phyloP scores from a whole-genome alignment of 164 flowering plant genomes.

The Vitis cinerea region DNA sequence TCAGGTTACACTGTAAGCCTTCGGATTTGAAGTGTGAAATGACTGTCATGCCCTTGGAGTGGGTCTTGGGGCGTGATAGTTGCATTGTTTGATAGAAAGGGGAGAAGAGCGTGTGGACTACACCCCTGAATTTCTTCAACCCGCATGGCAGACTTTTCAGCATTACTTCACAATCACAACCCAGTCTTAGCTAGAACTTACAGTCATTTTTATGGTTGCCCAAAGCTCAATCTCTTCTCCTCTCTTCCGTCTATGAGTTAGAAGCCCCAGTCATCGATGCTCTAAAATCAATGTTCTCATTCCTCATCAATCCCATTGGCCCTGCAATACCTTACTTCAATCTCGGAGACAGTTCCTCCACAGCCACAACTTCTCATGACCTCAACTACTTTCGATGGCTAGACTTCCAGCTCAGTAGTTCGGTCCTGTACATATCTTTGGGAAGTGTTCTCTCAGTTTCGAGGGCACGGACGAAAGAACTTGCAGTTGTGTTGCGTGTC shows the following conservation, averaged over 20 bases:
- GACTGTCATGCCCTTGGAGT: too few species aligned
- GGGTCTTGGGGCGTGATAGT: too few species aligned
- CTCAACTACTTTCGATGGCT: slow-evolving; percentile 38
- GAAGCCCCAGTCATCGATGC: slow-evolving; percentile 35
- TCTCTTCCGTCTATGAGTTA: slow-evolving; percentile 45
- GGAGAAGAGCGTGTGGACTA: slow-evolving; percentile 41
- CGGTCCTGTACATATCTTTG: slow-evolving; percentile 43
- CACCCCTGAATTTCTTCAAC: slow-evolving; percentile 43
- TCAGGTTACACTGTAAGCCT: too few species aligned
- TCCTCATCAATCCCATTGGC: slow-evolving; percentile 44
- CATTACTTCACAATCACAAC: slow-evolving; percentile 11
- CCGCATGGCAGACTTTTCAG: slow-evolving; percentile 42
- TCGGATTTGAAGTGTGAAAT: too few species aligned
- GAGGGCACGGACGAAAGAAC: slow-evolving; percentile 35
- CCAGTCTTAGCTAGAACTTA: neutral
- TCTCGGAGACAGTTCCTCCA: neutral
- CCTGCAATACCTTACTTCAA: slow-evolving; percentile 38
- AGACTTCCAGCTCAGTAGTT: slow-evolving; percentile 32
- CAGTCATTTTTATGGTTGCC: slow-evolving; percentile 9
- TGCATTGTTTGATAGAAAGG: slow-evolving; percentile 9
- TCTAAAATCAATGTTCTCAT: slow-evolving; percentile 23
- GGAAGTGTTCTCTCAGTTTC: slow-evolving; percentile 42
- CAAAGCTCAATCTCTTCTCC: slow-evolving; percentile 48
- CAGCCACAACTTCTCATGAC: neutral
- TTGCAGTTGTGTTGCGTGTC: slow-evolving; percentile 24